These are phyloP conservation scores for Xylaria hypoxylon DNA, from an alignment of 2,329 filamentous ascomycete species.

Conservation along the genomic window DNA sequence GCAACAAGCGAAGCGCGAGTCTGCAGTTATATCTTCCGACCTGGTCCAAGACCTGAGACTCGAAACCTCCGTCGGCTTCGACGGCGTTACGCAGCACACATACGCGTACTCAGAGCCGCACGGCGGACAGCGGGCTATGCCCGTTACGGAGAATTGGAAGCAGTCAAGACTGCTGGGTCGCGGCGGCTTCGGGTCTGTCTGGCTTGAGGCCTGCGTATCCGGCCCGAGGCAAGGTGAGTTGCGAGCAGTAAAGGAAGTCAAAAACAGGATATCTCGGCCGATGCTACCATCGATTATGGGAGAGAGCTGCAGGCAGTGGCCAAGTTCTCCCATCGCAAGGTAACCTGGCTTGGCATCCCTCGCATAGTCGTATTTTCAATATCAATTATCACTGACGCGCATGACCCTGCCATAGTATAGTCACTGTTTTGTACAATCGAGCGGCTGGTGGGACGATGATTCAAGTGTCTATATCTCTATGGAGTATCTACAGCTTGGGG, in stretches of 20 bases:
- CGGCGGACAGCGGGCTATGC: neutral
- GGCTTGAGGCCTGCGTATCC: neutral
- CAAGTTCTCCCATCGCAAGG: slow-evolving; percentile 37
- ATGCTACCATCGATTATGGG: slow-evolving; percentile 26
- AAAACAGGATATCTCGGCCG: slow-evolving; percentile 6
- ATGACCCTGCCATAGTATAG: slow-evolving; percentile 27
- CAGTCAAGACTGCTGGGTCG: neutral
- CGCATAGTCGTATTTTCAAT: neutral
- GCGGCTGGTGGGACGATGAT: slow-evolving; percentile 35
- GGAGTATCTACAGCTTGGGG: slow-evolving; percentile 36
- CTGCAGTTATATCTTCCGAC: neutral
- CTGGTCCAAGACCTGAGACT: neutral
- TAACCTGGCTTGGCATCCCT: slow-evolving; percentile 3
- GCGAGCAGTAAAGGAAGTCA: slow-evolving; percentile 37
- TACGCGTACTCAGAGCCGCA: neutral
- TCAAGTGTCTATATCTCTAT: slow-evolving; percentile 36
- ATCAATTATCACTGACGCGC: neutral
- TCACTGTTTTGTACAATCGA: slow-evolving; percentile 38
- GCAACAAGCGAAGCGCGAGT: neutral
- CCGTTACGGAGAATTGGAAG: slow-evolving; percentile 1
- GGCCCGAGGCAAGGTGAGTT: slow-evolving; percentile 1
- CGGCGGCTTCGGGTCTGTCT: neutral
- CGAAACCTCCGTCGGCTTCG: neutral
- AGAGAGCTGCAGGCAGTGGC: slow-evolving; percentile 37
- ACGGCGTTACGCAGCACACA: neutral